A percentile compares a stretch with the other conserved stretches of the same genome.
phyloP scores from a whole-genome alignment of 176 grass and related monocot genomes.

The Rhipidocladum racemiflorum region DNA sequence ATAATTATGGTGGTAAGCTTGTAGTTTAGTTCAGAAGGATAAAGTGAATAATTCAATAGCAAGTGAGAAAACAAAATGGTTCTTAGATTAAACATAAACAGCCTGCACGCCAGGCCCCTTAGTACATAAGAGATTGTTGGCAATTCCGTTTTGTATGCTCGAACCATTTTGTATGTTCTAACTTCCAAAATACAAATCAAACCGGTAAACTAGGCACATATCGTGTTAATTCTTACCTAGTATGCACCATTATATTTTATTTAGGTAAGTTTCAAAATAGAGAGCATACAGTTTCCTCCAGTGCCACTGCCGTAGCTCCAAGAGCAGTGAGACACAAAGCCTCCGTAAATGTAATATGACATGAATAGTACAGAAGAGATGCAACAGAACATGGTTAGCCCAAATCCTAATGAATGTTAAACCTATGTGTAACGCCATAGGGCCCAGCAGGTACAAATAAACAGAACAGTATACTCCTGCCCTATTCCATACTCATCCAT shows the following conservation, averaged over 20 bases:
- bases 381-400: too few relatives aligned
- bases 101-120: neutral
- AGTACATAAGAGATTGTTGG: neutral
- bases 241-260: too few relatives aligned
- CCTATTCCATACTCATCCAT: neutral
- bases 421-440: too few relatives aligned
- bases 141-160: neutral
- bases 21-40: neutral
- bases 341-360: too few relatives aligned
- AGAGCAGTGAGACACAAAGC: too few relatives aligned
- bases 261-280: too few relatives aligned
- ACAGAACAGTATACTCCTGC: too few relatives aligned
- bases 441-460: too few relatives aligned
- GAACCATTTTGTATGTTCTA: neutral
- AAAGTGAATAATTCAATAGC: neutral
- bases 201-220: neutral
- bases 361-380: too few relatives aligned
- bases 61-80: conserved; percentile 6
- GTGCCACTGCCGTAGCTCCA: too few relatives aligned
- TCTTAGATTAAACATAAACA: conserved; percentile 15
- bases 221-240: neutral
- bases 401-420: too few relatives aligned
- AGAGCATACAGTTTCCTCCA: too few relatives aligned
- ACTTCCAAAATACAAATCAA: neutral
- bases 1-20: neutral